Conservation (phyloP, 805 yeast genomes). For the Yarrowia sp. region DNA sequence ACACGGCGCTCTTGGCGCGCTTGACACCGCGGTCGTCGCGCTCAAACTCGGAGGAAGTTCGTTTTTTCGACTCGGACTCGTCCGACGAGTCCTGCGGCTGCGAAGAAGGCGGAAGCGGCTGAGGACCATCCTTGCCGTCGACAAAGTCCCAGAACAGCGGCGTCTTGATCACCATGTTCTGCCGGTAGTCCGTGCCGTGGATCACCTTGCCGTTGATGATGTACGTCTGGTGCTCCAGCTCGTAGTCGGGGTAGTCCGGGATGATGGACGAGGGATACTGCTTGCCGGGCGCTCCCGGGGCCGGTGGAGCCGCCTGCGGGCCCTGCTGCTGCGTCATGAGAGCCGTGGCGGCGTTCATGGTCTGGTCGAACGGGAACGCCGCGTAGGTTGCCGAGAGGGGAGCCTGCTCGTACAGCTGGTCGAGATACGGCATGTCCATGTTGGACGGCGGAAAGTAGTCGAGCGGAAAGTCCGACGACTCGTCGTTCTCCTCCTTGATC, state of each 20-base stretch:
- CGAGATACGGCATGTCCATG: constrained; percentile 18
- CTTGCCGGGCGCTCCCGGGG: not conserved
- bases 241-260: constrained; percentile 21
- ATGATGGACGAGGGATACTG: constrained; percentile 22
- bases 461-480: constrained; percentile 33
- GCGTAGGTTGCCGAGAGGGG: constrained; percentile 8
- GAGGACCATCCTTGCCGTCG: not conserved
- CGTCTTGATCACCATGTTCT: constrained; percentile 27
- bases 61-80: constrained; percentile 13
- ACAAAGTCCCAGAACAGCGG: constrained; percentile 24
- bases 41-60: constrained; percentile 1
- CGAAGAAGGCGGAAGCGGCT: not conserved
- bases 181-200: constrained; percentile 21
- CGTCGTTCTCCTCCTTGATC: constrained; percentile 27
- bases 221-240: constrained; percentile 20
- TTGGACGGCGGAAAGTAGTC: constrained; percentile 31
- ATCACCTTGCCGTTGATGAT: constrained; percentile 19
- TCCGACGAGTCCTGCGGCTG: constrained; percentile 1
- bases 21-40: not conserved
- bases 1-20: not conserved
- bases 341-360: constrained; percentile 4
- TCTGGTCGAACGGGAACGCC: constrained; percentile 21
- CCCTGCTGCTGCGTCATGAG: constrained; percentile 18
- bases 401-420: not conserved
- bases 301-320: not conserved